These are phyloP conservation scores for Neurospora africana DNA, from an alignment of 495 filamentous ascomycete species.

Conservation along the genomic window DNA sequence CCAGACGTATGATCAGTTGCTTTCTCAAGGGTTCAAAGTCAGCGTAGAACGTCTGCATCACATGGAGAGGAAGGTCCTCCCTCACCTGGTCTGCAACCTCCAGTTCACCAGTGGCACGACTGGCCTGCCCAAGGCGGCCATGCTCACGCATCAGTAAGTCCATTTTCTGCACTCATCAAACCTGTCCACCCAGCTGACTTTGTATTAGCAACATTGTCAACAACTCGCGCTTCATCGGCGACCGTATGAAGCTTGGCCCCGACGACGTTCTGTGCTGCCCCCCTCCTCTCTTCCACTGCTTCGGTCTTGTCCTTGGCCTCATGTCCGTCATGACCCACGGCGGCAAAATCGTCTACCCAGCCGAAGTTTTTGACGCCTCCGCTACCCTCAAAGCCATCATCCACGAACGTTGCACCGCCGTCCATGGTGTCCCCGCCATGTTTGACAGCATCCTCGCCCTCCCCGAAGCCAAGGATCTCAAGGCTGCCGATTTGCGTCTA, in stretches of 20 bases:
- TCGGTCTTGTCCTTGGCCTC: conserved; percentile 60
- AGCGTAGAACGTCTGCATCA: conserved; percentile 22
- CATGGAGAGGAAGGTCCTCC: conserved; percentile 36
- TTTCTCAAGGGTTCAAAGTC: conserved; percentile 34
- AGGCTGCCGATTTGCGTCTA: conserved; percentile 36
- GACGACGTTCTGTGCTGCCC: conserved; percentile 59
- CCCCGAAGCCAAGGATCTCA: conserved; percentile 36
- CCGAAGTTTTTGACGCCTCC: conserved; percentile 50
- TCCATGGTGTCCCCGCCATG: conserved; percentile 67
- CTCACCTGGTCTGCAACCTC: conserved; percentile 56
- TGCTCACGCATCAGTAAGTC: conserved; percentile 58
- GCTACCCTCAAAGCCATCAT: conserved; percentile 49
- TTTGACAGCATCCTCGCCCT: conserved; percentile 54
- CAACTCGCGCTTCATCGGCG: conserved; percentile 58
- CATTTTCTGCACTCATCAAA: not conserved
- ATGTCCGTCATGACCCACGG: conserved; percentile 57
- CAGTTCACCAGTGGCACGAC: conserved; percentile 66
- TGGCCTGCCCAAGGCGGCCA: conserved; percentile 62
- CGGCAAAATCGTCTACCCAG: conserved; percentile 54
- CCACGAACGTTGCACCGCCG: conserved; percentile 54
- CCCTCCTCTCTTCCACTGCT: conserved; percentile 65
- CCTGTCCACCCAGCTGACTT: not conserved
- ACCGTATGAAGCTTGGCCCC: conserved; percentile 53
- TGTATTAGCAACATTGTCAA: conserved; percentile 53
- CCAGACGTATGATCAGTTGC: conserved; percentile 41